Conservation (phyloP, 352 stramenopile genomes). For the Phytophthora palmivora region DNA sequence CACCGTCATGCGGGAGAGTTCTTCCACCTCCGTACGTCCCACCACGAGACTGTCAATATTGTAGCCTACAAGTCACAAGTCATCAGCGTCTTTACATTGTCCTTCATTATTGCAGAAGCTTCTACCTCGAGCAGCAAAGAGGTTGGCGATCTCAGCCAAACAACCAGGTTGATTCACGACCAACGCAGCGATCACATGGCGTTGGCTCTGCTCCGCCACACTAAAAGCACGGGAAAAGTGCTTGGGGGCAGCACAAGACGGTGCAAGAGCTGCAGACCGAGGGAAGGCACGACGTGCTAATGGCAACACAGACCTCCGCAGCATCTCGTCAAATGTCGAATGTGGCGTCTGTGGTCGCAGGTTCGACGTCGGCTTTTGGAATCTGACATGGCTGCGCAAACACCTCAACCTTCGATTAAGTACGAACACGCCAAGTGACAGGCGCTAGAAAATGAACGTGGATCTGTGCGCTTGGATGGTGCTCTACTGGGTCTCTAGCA, state of each 20-base stretch:
- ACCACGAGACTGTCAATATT: slow-evolving; percentile 91
- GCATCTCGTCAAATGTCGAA: slow-evolving; percentile 41
- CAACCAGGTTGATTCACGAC: slow-evolving; percentile 88
- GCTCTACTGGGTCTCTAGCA: slow-evolving; percentile 20
- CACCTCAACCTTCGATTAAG: slow-evolving; percentile 13
- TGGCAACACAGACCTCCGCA: slow-evolving; percentile 40
- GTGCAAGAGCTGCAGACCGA: slow-evolving; percentile 15
- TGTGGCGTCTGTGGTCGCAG: slow-evolving; percentile 21
- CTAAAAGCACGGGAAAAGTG: slow-evolving; percentile 48
- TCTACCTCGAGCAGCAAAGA: slow-evolving; percentile 79
- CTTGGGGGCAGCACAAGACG: slow-evolving; percentile 13
- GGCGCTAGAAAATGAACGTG: slow-evolving; percentile 43
- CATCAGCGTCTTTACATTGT: slow-evolving; percentile 5
- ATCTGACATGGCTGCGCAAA: slow-evolving; percentile 25
- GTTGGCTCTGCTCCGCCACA: slow-evolving; percentile 52
- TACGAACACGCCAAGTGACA: slow-evolving; percentile 22
- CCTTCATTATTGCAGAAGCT: slow-evolving; percentile 2
- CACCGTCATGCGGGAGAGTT: slow-evolving; percentile 88
- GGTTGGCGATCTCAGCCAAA: slow-evolving; percentile 87
- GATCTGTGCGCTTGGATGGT: slow-evolving; percentile 20
- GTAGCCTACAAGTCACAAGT: slow-evolving; percentile 54
- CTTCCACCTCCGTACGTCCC: slow-evolving; percentile 83
- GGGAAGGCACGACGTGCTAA: slow-evolving; percentile 39
- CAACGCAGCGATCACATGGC: slow-evolving; percentile 85
- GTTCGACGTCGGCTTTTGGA: neutral